Evolutionary conservation across 2,329 filamentous ascomycete genomes (phyloP), one percentile per base, ranked within the genome.

Genomic region (Ploettnerulaceae sp.): DNA sequence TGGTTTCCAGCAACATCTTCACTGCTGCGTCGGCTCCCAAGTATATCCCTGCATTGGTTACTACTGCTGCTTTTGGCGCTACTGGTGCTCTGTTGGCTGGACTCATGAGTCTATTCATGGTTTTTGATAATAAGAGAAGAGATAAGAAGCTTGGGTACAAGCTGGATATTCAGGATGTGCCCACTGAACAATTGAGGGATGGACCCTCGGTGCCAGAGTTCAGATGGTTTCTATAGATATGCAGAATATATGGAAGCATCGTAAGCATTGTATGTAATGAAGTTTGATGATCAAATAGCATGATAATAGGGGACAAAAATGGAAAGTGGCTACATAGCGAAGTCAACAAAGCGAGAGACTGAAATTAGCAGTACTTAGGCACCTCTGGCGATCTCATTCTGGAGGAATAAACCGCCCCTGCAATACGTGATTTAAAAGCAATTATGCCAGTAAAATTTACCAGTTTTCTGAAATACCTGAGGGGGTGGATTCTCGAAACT

Each of bases 1-100:
- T 87, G 1, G 81, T 87, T 0, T 73, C 71, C 7, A 78, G 74
- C 47, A 86, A 87, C 57, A 83, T 88, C 53, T 89, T 87, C 67
- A 72, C 74, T 2, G 68, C 73, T 25, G 66, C 77, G 52, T 80
- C 85, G 56, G 76, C 76, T 7, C 84, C 83, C 0, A 78, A 82
- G 56, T 87, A 87, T 57, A 72, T 79, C 48, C 81, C 69, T 1
- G 83, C 83, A 0, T 63, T 87, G 32, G 74, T 79, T 25, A 86
- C 81, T 0, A 84, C 78, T 1, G 81, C 80, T 1, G 71, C 71
- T 0, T 84, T 84, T 65, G 83, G 83, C 0, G 82, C 73, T 0
- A 69, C 68, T 0, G 84, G 84, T 0, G 72, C 74, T 4, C 49
- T 77, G 1, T 62, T 83, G 45, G 76, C 81, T 0, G 64, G 72